A percentile compares a stretch with the other conserved stretches of the same genome.
Evolutionary conservation across 805 yeast genomes (phyloP).

Genomic region (Pichia phayaonensis): DNA sequence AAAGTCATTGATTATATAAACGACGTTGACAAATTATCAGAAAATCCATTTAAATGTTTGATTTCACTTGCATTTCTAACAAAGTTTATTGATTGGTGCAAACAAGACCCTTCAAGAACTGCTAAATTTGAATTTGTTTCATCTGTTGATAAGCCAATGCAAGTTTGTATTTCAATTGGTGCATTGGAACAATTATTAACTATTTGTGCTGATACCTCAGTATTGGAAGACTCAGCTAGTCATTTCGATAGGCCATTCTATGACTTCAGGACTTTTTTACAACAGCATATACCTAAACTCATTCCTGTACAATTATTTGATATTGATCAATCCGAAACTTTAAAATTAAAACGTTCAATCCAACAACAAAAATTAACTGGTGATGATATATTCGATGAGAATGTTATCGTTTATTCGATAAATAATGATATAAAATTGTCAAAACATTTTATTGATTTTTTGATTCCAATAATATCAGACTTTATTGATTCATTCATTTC

Average conservation of each 20-base stretch:
- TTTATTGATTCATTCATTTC: slow-evolving; percentile 51
- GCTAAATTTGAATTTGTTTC: slow-evolving; percentile 39
- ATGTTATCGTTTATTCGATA: slow-evolving; percentile 20
- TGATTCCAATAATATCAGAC: slow-evolving; percentile 37
- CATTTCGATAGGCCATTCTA: slow-evolving; percentile 33
- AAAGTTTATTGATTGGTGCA: slow-evolving; percentile 62
- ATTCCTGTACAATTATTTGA: slow-evolving; percentile 46
- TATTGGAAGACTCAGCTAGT: slow-evolving; percentile 10
- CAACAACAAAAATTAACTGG: slow-evolving; percentile 22
- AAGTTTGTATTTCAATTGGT: slow-evolving; percentile 51
- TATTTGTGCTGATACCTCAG: slow-evolving; percentile 49
- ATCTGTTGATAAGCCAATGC: slow-evolving; percentile 50
- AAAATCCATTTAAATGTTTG: slow-evolving; percentile 41
- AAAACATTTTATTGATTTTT: slow-evolving; percentile 28
- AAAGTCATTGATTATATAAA: slow-evolving; percentile 30
- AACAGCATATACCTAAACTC: slow-evolving; percentile 56
- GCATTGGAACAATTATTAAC: slow-evolving; percentile 63
- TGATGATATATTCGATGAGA: slow-evolving; percentile 25
- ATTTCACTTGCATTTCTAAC: slow-evolving; percentile 47
- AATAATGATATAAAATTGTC: slow-evolving; percentile 17
- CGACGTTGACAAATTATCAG: slow-evolving; percentile 35
- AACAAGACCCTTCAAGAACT: slow-evolving; percentile 35
- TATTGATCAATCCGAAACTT: slow-evolving; percentile 36
- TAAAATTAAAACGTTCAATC: slow-evolving; percentile 23
- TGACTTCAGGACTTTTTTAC: slow-evolving; percentile 59